A percentile compares a stretch with the other conserved stretches of the same genome.
Evolutionary conservation across 2,329 filamentous ascomycete species (phyloP).

Genomic region (Fusarium drepaniforme): DNA sequence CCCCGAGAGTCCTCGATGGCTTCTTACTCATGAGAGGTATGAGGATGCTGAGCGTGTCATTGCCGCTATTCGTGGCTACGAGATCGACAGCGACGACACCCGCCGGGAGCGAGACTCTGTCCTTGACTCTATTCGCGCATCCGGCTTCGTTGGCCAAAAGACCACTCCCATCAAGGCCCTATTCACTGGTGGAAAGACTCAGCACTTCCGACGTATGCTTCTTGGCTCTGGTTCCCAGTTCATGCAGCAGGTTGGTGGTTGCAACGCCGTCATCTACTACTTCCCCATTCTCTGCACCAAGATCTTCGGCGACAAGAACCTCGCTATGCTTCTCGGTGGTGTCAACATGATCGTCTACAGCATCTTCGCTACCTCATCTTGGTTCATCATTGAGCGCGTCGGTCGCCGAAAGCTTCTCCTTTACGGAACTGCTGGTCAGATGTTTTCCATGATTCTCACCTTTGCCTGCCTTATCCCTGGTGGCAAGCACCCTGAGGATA

Average conservation of each 20-base stretch:
- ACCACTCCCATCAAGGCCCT: conserved; percentile 64
- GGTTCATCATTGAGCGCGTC: conserved; percentile 64
- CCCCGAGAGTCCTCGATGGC: conserved; percentile 61
- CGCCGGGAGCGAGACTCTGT: conserved; percentile 69
- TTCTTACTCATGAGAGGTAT: conserved; percentile 61
- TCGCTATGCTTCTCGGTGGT: conserved; percentile 63
- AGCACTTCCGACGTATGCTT: conserved; percentile 74
- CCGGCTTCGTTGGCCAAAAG: conserved; percentile 58
- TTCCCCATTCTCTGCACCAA: conserved; percentile 67
- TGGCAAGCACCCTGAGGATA: conserved; percentile 50
- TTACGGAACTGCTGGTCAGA: conserved; percentile 59
- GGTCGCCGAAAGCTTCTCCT: conserved; percentile 62
- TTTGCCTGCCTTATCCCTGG: conserved; percentile 77
- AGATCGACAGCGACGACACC: conserved; percentile 67
- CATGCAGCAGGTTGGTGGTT: conserved; percentile 72
- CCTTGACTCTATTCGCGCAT: conserved; percentile 62
- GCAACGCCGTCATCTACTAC: conserved; percentile 72
- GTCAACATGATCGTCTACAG: conserved; percentile 68
- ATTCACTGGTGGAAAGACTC: conserved; percentile 72
- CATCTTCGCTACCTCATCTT: conserved; percentile 65
- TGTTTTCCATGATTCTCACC: conserved; percentile 68
- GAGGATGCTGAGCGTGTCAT: conserved; percentile 53
- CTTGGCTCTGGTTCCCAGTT: conserved; percentile 70
- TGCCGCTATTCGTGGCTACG: conserved; percentile 48
- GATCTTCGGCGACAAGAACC: conserved; percentile 51